Percentiles rank a stretch among this genome's conserved stretches.
Evolutionary conservation across 768 basidiomycete genomes (phyloP).

Genomic region (Ramaria rubella): DNA sequence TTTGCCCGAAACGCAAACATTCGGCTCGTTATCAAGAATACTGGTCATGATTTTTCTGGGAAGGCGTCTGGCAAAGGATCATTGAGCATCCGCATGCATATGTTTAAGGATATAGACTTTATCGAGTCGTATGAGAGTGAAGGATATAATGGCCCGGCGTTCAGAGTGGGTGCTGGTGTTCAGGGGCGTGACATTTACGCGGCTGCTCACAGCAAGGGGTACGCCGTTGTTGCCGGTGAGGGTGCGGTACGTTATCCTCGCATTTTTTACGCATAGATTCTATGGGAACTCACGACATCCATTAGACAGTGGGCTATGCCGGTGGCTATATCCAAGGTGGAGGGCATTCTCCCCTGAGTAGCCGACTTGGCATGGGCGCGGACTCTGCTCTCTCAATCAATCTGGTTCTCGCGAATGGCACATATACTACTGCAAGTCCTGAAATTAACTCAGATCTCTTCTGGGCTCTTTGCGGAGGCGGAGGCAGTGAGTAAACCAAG

Average conservation of each 20-base stretch:
- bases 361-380: not conserved
- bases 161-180: not conserved
- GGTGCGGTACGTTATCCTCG: not conserved
- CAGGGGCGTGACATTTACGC: not conserved
- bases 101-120: not conserved
- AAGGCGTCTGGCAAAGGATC: not conserved
- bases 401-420: not conserved
- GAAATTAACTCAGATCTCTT: not conserved
- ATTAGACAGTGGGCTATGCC: not conserved
- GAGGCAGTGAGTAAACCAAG: too few species aligned
- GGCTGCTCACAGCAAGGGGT: not conserved
- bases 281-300: not conserved
- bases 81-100: not conserved
- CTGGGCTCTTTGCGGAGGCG: slow-evolving; percentile 1
- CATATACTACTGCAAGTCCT: not conserved
- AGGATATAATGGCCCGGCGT: not conserved
- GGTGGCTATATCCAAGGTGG: slow-evolving; percentile 2
- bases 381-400: not conserved
- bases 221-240: not conserved
- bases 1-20: not conserved
- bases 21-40: not conserved
- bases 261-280: not conserved
- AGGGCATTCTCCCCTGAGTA: not conserved
- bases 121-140: not conserved
- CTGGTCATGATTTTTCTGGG: not conserved